Conservation (phyloP, 1,139 yeast genomes). For the Yamadazyma diospyri region DNA sequence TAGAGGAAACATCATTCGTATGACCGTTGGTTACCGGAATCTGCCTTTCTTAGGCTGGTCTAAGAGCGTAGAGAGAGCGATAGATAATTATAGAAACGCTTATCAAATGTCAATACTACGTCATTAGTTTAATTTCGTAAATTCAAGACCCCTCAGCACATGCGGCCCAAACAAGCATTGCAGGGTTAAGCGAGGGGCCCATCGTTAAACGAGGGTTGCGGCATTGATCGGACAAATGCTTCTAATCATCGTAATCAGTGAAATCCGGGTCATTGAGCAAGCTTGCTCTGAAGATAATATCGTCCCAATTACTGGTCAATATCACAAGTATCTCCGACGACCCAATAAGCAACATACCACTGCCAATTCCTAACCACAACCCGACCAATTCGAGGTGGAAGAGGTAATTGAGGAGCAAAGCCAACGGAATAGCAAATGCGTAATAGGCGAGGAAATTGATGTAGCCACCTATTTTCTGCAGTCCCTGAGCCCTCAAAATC, state of each 20-base stretch:
- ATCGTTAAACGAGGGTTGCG: too few species aligned
- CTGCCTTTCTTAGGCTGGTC: too few species aligned
- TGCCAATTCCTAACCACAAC: constrained; percentile 84
- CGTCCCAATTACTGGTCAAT: constrained; percentile 41
- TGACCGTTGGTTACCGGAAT: too few species aligned
- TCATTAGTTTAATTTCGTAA: too few species aligned
- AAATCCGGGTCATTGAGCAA: constrained; percentile 22
- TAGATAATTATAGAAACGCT: too few species aligned
- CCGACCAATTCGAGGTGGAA: constrained; percentile 58
- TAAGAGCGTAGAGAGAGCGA: too few species aligned
- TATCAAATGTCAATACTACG: too few species aligned
- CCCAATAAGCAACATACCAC: constrained; percentile 72
- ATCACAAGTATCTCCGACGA: constrained; percentile 47
- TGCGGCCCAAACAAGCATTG: too few species aligned
- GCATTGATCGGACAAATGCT: too few species aligned
- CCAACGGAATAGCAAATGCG: constrained; percentile 58
- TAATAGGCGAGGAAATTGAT: constrained; percentile 77
- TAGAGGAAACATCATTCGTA: too few species aligned
- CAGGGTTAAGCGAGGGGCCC: too few species aligned
- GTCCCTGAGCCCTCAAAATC: constrained; percentile 80
- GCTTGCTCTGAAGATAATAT: constrained; percentile 30
- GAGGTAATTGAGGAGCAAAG: constrained; percentile 58
- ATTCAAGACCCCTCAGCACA: too few species aligned
- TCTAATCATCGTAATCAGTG: constrained; percentile 10
- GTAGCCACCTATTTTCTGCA: constrained; percentile 79